Evolutionary conservation across 1,284 basidiomycete species (phyloP).

Genomic region (Tausonia pullulans): DNA sequence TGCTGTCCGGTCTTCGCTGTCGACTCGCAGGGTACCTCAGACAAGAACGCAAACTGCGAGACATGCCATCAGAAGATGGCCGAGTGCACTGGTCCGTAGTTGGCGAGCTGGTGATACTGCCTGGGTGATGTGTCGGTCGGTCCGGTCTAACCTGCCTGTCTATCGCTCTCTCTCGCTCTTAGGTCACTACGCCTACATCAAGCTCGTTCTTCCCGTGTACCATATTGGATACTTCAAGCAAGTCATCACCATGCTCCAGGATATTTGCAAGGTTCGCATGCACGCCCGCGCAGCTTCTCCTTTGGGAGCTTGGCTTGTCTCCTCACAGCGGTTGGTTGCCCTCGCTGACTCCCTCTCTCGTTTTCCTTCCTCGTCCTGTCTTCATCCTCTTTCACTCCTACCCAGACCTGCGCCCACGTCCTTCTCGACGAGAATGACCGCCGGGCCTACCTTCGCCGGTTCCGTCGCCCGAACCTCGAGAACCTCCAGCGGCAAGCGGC

Average conservation of each 20-base stretch:
- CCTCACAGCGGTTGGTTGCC: neutral
- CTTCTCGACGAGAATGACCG: conserved; percentile 84
- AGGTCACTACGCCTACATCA: conserved; percentile 92
- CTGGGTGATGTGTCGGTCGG: neutral
- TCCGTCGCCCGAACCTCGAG: conserved; percentile 82
- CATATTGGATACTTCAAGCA: conserved; percentile 98
- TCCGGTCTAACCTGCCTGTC: neutral
- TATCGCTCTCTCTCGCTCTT: neutral
- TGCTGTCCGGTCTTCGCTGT: neutral
- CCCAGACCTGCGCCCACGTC: conserved; percentile 82
- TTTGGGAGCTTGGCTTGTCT: neutral
- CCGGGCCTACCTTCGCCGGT: conserved; percentile 70
- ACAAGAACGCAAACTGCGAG: conserved; percentile 84
- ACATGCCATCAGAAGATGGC: conserved; percentile 88
- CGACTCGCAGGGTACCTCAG: conserved; percentile 69
- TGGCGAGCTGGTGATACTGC: neutral
- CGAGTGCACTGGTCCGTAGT: conserved; percentile 62
- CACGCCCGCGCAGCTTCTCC: neutral
- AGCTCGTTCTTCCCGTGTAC: conserved; percentile 89
- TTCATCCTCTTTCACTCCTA: neutral
- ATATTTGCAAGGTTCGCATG: conserved; percentile 75
- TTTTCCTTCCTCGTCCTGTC: neutral
- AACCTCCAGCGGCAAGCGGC: conserved; percentile 81
- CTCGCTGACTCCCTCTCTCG: neutral
- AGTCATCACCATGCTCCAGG: conserved; percentile 83